phyloP scores from a whole-genome alignment of 305 asterid genomes.

The Fraxinus baroniana region DNA sequence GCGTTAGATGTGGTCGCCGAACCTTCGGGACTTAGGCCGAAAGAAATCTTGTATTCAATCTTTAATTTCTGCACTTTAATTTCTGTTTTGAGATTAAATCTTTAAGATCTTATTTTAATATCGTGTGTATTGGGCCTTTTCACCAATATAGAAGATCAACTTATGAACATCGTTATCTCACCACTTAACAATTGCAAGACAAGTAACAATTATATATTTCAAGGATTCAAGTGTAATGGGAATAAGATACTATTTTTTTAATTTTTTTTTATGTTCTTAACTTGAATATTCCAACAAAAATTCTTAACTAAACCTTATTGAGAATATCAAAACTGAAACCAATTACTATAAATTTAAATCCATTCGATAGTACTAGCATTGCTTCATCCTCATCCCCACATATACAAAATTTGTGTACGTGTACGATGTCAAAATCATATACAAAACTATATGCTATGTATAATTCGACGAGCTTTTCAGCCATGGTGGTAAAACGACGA shows the following conservation, averaged over 20 bases:
- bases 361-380: not conserved
- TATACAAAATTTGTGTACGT: not conserved
- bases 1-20: too few species aligned
- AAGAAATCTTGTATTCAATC: too few species aligned
- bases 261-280: not conserved
- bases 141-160: not conserved
- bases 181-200: not conserved
- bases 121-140: not conserved
- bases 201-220: too few species aligned
- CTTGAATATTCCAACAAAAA: not conserved
- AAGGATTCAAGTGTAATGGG: not conserved
- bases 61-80: too few species aligned
- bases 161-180: too few species aligned
- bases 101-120: too few species aligned
- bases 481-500: not conserved
- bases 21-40: too few species aligned
- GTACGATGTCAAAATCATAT: not conserved
- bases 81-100: too few species aligned
- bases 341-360: not conserved
- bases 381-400: not conserved
- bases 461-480: not conserved
- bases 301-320: not conserved
- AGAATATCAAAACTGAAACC: not conserved
- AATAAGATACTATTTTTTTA: too few species aligned
- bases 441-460: not conserved